phyloP scores from a whole-genome alignment of 2,329 filamentous ascomycete genomes.

The Aspergillus carbonarius region DNA sequence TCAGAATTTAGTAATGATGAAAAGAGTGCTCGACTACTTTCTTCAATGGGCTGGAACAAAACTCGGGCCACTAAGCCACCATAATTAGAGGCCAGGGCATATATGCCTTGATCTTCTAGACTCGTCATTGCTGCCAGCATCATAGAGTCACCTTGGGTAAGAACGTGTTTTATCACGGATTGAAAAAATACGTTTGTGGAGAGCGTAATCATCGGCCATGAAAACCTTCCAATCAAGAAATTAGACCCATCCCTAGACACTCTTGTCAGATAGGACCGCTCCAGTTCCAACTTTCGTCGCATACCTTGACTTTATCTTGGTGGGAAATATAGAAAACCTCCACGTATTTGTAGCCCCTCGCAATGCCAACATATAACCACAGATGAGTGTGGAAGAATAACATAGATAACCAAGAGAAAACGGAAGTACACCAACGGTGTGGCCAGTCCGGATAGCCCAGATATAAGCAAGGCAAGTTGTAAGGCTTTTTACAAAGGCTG shows the following conservation, averaged over 20 bases:
- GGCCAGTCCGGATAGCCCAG: conserved; percentile 55
- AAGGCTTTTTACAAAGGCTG: conserved; percentile 74
- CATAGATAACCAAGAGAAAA: conserved; percentile 84
- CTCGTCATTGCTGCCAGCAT: conserved; percentile 77
- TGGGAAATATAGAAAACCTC: conserved; percentile 68
- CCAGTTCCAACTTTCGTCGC: conserved; percentile 10
- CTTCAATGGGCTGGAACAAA: conserved; percentile 92
- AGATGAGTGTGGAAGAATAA: conserved; percentile 68
- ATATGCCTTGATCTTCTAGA: conserved; percentile 80
- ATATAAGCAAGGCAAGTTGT: conserved; percentile 70
- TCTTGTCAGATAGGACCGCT: conserved; percentile 13
- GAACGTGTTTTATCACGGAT: conserved; percentile 83
- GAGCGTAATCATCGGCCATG: conserved; percentile 67
- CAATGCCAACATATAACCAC: conserved; percentile 68
- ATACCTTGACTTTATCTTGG: conserved; percentile 45
- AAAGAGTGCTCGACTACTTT: conserved; percentile 87
- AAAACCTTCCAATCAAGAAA: conserved; percentile 65
- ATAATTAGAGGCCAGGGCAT: conserved; percentile 92
- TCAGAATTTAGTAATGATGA: conserved; percentile 67
- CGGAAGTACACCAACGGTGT: conserved; percentile 72
- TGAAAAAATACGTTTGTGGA: conserved; percentile 83
- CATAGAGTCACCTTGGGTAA: conserved; percentile 92
- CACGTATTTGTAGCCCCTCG: conserved; percentile 54
- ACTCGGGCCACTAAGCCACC: conserved; percentile 84
- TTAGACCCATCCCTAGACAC: conserved; percentile 27